Evolutionary conservation across 495 filamentous ascomycete species (phyloP).

Genomic region (Thozetella sp.): DNA sequence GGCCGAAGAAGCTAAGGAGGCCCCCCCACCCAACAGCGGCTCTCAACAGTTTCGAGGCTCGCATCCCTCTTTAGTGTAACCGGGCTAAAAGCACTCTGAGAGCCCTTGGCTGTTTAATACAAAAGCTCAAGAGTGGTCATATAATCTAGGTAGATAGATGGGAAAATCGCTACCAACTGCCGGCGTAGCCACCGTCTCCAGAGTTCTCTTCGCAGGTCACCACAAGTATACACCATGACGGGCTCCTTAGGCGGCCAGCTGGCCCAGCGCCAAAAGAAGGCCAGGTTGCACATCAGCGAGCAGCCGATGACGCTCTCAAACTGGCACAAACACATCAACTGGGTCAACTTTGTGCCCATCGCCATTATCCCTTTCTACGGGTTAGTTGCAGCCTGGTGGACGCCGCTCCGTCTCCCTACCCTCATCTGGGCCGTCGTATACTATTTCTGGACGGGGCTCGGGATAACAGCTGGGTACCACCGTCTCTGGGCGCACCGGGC

Average conservation of each 20-base stretch:
- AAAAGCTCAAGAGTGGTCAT: too few species aligned
- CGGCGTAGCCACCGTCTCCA: neutral
- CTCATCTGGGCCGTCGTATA: slow-evolving; percentile 80
- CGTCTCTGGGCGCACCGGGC: slow-evolving; percentile 94
- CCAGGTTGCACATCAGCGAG: slow-evolving; percentile 48
- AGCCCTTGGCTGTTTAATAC: too few species aligned
- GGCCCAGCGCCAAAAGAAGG: neutral
- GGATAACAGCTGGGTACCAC: slow-evolving; percentile 80
- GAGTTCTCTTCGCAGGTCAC: neutral
- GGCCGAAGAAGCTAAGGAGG: neutral
- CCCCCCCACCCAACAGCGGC: neutral
- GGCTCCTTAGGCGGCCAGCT: neutral
- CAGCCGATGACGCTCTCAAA: slow-evolving; percentile 78
- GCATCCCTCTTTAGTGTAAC: too few species aligned
- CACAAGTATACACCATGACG: neutral
- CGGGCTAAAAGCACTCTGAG: too few species aligned
- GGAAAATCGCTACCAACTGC: neutral
- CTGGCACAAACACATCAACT: slow-evolving; percentile 91
- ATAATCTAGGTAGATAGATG: neutral
- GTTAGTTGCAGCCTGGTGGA: slow-evolving; percentile 77
- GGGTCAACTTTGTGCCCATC: slow-evolving; percentile 88
- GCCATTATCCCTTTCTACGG: slow-evolving; percentile 82
- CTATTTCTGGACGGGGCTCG: slow-evolving; percentile 90
- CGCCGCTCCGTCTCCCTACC: slow-evolving; percentile 75
- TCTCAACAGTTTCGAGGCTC: neutral